These are phyloP conservation scores for Xanthoceras sorbifolium DNA, from an alignment of 345 rosid genomes.

Conservation along the genomic window DNA sequence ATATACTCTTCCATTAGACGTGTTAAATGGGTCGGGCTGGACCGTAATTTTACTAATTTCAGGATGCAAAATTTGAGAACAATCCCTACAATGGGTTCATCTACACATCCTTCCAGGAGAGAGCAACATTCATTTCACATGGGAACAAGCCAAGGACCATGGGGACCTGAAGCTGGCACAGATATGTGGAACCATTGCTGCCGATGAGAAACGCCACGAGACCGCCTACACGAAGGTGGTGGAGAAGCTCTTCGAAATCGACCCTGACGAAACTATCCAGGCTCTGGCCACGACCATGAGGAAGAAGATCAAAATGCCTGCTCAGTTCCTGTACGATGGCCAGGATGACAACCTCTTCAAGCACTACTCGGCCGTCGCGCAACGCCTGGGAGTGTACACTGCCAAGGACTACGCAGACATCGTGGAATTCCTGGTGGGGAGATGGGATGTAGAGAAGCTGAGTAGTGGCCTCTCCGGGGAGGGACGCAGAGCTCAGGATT, in stretches of 20 bases:
- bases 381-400: conserved; percentile 42
- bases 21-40: no score
- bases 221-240: conserved; percentile 39
- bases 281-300: conserved; percentile 45
- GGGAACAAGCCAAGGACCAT: conserved; percentile 46
- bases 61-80: conserved; percentile 40
- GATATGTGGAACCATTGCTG: conserved; percentile 39
- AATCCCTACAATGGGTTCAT: conserved; percentile 43
- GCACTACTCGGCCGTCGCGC: conserved; percentile 36
- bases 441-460: conserved; percentile 35
- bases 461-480: conserved; percentile 33
- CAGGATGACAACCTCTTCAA: conserved; percentile 32
- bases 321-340: conserved; percentile 43
- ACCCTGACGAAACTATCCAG: conserved; percentile 30
- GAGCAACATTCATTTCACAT: conserved; percentile 45
- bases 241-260: conserved; percentile 40
- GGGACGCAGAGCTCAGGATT: conserved; percentile 38
- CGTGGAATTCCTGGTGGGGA: conserved; percentile 36
- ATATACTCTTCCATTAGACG: not conserved
- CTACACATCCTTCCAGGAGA: conserved; percentile 45
- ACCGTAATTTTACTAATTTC: not conserved
- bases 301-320: conserved; percentile 47
- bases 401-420: conserved; percentile 43
- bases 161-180: conserved; percentile 41
- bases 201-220: conserved; percentile 45